These are phyloP conservation scores for Viridothelium virens DNA, from an alignment of 495 filamentous ascomycete species.

Conservation along the genomic window DNA sequence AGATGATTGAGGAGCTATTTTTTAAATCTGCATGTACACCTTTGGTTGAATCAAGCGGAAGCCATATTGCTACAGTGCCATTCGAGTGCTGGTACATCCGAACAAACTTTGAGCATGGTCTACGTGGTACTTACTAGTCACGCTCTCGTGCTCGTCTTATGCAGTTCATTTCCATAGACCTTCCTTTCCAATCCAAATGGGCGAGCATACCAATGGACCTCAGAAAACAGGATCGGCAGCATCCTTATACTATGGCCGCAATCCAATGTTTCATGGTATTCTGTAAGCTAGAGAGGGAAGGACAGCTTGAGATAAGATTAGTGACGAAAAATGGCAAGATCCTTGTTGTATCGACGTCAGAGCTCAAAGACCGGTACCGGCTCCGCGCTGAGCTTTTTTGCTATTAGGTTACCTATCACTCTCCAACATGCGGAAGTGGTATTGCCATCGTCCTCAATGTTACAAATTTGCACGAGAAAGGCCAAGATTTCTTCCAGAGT, in stretches of 20 bases:
- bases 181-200: too few relatives aligned
- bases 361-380: neutral
- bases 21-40: too few relatives aligned
- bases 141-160: too few relatives aligned
- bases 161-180: too few relatives aligned
- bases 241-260: too few relatives aligned
- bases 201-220: too few relatives aligned
- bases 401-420: neutral
- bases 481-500: neutral
- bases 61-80: too few relatives aligned
- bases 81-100: too few relatives aligned
- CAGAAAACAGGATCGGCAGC: too few relatives aligned
- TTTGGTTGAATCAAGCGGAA: too few relatives aligned
- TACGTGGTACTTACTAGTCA: too few relatives aligned
- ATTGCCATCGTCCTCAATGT: conserved; percentile 8
- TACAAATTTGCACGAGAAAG: neutral
- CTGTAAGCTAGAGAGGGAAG: neutral
- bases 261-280: neutral
- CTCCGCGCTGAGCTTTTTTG: neutral
- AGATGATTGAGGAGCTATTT: neutral
- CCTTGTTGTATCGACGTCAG: conserved; percentile 3
- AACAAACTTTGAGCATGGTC: too few relatives aligned
- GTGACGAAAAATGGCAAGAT: neutral
- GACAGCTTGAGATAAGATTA: neutral
- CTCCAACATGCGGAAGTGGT: neutral